phyloP scores from a whole-genome alignment of 345 rosid genomes.

The Acer negundo region DNA sequence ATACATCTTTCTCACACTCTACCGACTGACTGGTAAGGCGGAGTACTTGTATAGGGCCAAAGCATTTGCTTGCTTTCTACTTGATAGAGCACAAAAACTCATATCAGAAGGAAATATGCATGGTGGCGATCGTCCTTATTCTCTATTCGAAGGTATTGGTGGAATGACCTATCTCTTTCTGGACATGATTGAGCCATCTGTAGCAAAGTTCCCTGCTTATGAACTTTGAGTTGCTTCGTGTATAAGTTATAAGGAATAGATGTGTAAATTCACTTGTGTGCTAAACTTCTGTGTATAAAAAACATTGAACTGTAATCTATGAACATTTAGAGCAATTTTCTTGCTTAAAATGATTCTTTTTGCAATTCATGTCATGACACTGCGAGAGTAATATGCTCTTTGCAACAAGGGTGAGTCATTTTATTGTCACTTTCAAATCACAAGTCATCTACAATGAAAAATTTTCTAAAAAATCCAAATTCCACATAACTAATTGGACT shows the following conservation, averaged over 20 bases:
- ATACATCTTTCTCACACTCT: no score
- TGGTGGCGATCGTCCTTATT: conserved; percentile 62
- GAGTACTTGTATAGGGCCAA: no score
- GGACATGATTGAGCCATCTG: conserved; percentile 55
- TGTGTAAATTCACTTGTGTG: not conserved
- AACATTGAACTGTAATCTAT: no score
- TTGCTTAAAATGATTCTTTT: no score
- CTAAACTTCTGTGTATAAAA: not conserved
- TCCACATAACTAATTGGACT: not conserved
- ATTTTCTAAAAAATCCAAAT: conserved; percentile 28
- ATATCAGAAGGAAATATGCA: conserved; percentile 63
- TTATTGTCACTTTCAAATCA: conserved; percentile 28
- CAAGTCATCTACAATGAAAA: conserved; percentile 25
- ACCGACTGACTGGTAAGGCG: no score
- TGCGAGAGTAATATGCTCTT: not conserved
- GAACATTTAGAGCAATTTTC: no score
- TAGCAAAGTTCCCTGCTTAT: conserved; percentile 64
- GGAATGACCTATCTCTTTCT: conserved; percentile 67
- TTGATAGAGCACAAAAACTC: no score
- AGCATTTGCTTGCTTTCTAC: no score
- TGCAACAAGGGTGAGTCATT: conserved; percentile 26
- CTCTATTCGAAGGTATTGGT: conserved; percentile 63
- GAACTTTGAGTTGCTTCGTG: conserved; percentile 37
- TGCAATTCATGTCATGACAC: no score
- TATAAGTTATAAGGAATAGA: not conserved